Percentiles rank a stretch among this genome's conserved stretches.
These are phyloP conservation scores for Blakeslea trispora DNA, from an alignment of 371 early-diverging fungal genomes.

Conservation along the genomic window DNA sequence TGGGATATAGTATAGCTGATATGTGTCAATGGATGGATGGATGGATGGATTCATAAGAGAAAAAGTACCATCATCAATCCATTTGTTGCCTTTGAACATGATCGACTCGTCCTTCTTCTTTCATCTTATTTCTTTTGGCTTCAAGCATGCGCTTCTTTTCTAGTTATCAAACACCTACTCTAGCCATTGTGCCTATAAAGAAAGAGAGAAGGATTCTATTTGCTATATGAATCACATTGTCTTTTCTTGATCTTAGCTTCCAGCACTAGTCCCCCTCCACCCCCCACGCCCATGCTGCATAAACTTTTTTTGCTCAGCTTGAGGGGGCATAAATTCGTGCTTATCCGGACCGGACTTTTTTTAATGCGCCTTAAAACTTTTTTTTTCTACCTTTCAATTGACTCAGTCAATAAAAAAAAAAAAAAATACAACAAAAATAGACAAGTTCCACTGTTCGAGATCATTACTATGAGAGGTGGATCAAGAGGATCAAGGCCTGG, in stretches of 20 bases:
- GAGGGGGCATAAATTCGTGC: no score
- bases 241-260: constrained; percentile 3
- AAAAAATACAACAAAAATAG: not conserved
- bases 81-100: not conserved
- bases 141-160: not conserved
- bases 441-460: not conserved
- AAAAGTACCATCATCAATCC: not conserved
- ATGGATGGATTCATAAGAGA: constrained; percentile 17
- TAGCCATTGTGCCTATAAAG: constrained; percentile 38
- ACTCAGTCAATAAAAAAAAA: not conserved
- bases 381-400: constrained; percentile 6
- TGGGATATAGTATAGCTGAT: no score
- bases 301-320: constrained; percentile 3
- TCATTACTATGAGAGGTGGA: constrained; percentile 10
- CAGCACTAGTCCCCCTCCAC: constrained; percentile 4
- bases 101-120: not conserved
- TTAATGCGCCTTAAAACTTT: not conserved
- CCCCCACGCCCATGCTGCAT: constrained; percentile 1
- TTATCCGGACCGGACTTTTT: constrained; percentile 19
- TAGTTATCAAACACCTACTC: constrained; percentile 25
- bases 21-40: constrained; percentile 8
- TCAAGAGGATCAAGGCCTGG: constrained; percentile 12
- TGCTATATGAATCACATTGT: constrained; percentile 2
- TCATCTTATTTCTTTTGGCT: not conserved
- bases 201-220: constrained; percentile 32